These are phyloP conservation scores for Iris macrosiphon DNA, from an alignment of 106 monocot genomes.

Conservation along the genomic window DNA sequence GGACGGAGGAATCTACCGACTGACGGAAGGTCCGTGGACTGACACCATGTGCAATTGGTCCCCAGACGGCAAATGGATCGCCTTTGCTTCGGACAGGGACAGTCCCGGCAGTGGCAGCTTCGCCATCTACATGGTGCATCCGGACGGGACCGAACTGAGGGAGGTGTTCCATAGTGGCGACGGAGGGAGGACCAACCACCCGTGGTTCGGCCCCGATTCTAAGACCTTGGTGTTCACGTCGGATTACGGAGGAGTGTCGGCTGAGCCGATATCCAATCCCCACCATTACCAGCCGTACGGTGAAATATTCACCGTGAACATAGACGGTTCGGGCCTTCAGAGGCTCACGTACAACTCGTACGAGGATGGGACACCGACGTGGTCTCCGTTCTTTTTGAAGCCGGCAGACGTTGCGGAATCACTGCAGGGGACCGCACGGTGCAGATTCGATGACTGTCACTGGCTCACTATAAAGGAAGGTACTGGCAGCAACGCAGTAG, in stretches of 20 bases:
- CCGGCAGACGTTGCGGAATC: slow-evolving; percentile 29
- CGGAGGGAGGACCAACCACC: slow-evolving; percentile 60
- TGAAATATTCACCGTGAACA: slow-evolving; percentile 41
- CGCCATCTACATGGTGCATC: slow-evolving; percentile 47
- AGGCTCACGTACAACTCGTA: slow-evolving; percentile 59
- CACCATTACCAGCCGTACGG: slow-evolving; percentile 70
- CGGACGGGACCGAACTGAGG: slow-evolving; percentile 50
- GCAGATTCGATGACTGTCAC: slow-evolving; percentile 53
- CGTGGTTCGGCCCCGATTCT: slow-evolving; percentile 64
- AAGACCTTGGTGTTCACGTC: slow-evolving; percentile 48
- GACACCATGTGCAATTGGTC: slow-evolving; percentile 82
- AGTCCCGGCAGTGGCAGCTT: slow-evolving; percentile 50
- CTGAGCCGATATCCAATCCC: slow-evolving; percentile 54
- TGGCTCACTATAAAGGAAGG: slow-evolving; percentile 33
- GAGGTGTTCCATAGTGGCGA: slow-evolving; percentile 51
- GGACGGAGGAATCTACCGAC: slow-evolving; percentile 8
- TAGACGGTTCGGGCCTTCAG: slow-evolving; percentile 43
- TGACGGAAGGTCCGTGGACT: slow-evolving; percentile 57
- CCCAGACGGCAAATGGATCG: slow-evolving; percentile 65
- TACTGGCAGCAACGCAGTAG: slow-evolving; percentile 32
- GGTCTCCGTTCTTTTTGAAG: slow-evolving; percentile 33
- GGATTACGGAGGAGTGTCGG: slow-evolving; percentile 50
- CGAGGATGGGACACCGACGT: slow-evolving; percentile 65
- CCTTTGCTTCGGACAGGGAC: slow-evolving; percentile 60
- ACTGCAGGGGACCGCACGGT: slow-evolving; percentile 7